phyloP scores from a whole-genome alignment of 2,329 filamentous ascomycete genomes.

The Xylariaceae sp. region DNA sequence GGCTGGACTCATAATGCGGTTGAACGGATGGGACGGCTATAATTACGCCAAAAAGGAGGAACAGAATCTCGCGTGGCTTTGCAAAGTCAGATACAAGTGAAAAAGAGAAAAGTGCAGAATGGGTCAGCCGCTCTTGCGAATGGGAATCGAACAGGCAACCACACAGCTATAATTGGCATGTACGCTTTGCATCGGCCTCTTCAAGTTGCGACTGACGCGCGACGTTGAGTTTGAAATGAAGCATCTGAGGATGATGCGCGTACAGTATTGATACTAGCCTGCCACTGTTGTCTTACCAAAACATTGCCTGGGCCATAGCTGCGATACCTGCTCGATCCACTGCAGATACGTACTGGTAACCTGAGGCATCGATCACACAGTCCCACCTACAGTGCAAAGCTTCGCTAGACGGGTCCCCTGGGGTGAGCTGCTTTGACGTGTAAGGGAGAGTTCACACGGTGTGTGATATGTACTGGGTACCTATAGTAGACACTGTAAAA shows the following conservation, averaged over 20 bases:
- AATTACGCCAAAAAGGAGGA: not conserved
- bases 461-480: no score
- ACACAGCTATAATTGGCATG: not conserved
- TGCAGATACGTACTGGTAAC: no score
- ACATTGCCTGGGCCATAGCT: no score
- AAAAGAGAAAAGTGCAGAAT: not conserved
- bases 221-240: not conserved
- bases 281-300: not conserved
- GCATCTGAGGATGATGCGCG: no score
- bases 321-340: no score
- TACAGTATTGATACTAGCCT: not conserved
- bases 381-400: no score
- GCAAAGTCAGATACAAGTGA: not conserved
- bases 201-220: conserved; percentile 5
- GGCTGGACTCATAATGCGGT: not conserved
- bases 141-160: no score
- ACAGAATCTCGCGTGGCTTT: not conserved
- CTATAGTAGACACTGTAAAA: no score
- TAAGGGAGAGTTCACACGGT: no score
- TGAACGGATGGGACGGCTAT: not conserved
- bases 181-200: not conserved
- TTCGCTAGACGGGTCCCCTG: no score
- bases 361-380: no score
- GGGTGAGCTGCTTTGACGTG: no score
- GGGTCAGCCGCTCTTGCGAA: not conserved